phyloP scores from a whole-genome alignment of 495 filamentous ascomycete species.

The Aspergillus homomorphus region DNA sequence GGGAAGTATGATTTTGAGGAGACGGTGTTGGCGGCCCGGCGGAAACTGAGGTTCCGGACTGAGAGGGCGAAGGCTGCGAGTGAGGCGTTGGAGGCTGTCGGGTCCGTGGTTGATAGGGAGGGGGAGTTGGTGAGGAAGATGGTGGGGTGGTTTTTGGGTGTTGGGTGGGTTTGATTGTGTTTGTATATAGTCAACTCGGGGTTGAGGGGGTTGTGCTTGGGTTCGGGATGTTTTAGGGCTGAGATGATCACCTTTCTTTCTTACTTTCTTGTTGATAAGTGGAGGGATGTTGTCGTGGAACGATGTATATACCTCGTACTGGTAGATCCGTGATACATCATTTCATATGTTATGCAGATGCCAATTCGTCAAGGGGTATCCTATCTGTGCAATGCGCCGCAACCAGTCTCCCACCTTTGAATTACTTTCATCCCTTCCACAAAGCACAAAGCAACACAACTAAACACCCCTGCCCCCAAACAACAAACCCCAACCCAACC shows the following conservation, averaged over 20 bases:
- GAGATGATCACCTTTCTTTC: too few species aligned
- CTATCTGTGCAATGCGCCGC: too few species aligned
- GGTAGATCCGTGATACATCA: too few species aligned
- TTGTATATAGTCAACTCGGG: not conserved
- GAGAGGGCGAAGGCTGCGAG: conserved; percentile 18
- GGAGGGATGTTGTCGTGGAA: too few species aligned
- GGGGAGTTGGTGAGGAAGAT: conserved; percentile 21
- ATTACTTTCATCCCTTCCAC: too few species aligned
- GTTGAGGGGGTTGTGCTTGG: not conserved
- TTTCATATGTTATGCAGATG: too few species aligned
- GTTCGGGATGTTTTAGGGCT: not conserved
- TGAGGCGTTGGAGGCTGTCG: conserved; percentile 11
- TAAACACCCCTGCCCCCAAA: not conserved
- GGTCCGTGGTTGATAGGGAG: conserved; percentile 5
- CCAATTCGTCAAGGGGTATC: too few species aligned
- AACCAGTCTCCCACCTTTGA: too few species aligned
- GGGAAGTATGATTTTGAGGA: conserved; percentile 20
- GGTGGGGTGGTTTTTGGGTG: conserved; percentile 22
- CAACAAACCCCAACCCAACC: not conserved
- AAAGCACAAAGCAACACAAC: too few species aligned
- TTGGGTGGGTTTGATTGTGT: not conserved
- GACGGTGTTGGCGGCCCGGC: not conserved
- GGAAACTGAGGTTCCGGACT: conserved; percentile 16
- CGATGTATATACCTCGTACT: too few species aligned
- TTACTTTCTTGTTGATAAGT: not conserved